phyloP scores from a whole-genome alignment of 1,284 basidiomycete species.

The Erythrobasidium hasegawianum region DNA sequence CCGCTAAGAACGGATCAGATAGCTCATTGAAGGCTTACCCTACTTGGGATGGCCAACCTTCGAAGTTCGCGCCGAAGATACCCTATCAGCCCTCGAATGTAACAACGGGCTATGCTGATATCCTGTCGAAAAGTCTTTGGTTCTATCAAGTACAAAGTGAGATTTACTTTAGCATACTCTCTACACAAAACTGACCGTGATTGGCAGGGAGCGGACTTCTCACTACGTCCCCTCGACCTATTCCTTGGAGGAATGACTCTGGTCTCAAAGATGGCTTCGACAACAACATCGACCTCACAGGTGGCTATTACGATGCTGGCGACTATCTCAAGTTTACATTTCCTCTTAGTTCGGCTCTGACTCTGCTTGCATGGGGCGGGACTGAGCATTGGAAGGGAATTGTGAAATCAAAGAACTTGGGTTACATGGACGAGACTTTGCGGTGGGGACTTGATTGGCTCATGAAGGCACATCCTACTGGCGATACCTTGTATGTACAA shows the following conservation, averaged over 20 bases:
- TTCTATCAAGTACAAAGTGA: constrained; percentile 87
- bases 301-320: constrained; percentile 86
- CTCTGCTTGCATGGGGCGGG: constrained; percentile 81
- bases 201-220: constrained; percentile 21
- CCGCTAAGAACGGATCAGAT: not conserved
- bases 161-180: not conserved
- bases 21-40: not conserved
- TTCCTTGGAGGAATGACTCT: constrained; percentile 80
- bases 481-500: constrained; percentile 71
- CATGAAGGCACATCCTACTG: constrained; percentile 80
- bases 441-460: constrained; percentile 90
- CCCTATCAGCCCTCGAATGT: constrained; percentile 24
- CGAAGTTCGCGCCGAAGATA: constrained; percentile 10
- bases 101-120: constrained; percentile 13
- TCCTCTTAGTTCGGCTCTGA: constrained; percentile 62
- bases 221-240: constrained; percentile 52
- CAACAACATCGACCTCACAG: constrained; percentile 67
- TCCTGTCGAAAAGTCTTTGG: constrained; percentile 54
- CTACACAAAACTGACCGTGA: constrained; percentile 50
- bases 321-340: constrained; percentile 29
- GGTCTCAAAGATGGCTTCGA: constrained; percentile 71
- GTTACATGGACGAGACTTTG: constrained; percentile 48
- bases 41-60: constrained; percentile 27
- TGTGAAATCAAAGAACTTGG: constrained; percentile 8
- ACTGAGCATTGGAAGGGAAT: constrained; percentile 50